Base-by-base conservation (phyloP, 2,329 filamentous ascomycete genomes). In the Canariomyces notabilis region DNA sequence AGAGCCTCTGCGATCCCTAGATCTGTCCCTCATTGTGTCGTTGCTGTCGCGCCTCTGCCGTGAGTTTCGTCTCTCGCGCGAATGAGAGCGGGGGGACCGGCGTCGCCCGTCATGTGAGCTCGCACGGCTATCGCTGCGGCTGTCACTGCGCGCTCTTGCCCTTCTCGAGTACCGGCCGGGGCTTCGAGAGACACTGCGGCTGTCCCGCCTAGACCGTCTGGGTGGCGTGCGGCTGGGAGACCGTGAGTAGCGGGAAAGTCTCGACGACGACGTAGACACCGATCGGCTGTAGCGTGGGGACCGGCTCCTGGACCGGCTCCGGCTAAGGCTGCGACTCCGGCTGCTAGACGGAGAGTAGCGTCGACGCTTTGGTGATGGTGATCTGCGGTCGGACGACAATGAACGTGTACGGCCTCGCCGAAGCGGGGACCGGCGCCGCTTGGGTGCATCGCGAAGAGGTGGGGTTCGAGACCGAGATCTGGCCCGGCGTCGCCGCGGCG, bases 321-420 rank as follows among this genome's bases (percentile, higher is more conserved):
- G 68, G 48, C 75, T 77, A 21, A 68, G 65, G 52, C 72, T 76
- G 66, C 56, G 67, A 49, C 75, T 77, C 16, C 71, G 67, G 52
- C 73, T 77, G 29, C 66, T 65, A 5, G 73, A 76, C 12, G 64
- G 61, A 4, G 74, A 74, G 46, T 74, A 72, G 46, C 74, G 70
- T 26, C 75, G 70, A 37, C 75, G 68, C 54, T 80, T 80, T 2
- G 67, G 64, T 4, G 65, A 60, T 5, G 71, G 74, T 6, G 74
- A 73, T 38, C 56, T 52, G 16, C 57, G 62, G 33, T 57, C 59
- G 36, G 58, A 62, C 16, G 60, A 62, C 2, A 44, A 52, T 9
- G 67, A 66, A 3, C 57, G 55, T 12, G 59, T 55, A 14, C 61
- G 59, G 29, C 52, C 56, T 21, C 58, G 56, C 16, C 49, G 51